Evolutionary conservation across 2,329 filamentous ascomycete species (phyloP).

Genomic region (Arthroderma sp.): DNA sequence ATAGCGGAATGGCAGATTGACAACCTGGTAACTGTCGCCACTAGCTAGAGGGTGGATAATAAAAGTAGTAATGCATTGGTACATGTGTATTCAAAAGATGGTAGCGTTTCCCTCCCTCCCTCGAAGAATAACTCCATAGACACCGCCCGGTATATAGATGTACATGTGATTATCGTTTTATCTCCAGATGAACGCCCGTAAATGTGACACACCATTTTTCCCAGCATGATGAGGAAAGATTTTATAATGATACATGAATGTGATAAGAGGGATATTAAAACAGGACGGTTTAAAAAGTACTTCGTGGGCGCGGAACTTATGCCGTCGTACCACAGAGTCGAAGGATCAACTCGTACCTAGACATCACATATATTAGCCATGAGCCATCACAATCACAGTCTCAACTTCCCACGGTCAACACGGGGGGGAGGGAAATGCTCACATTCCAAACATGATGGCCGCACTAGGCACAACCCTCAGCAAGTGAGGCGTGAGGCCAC

Average conservation of each 20-base stretch:
- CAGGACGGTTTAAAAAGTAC: background rate
- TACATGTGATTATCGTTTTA: background rate
- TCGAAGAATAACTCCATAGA: background rate
- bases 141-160: background rate
- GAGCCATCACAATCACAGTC: background rate
- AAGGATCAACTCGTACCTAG: slow-evolving; percentile 13
- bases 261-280: no score
- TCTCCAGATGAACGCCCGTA: background rate
- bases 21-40: no score
- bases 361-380: background rate
- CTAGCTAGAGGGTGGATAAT: no score
- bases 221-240: background rate
- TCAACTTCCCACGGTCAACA: no score
- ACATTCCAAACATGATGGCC: slow-evolving; percentile 77
- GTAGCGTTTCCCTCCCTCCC: background rate
- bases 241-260: background rate
- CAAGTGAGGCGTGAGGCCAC: slow-evolving; percentile 81
- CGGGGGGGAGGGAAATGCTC: background rate
- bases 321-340: slow-evolving; percentile 20
- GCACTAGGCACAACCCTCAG: slow-evolving; percentile 83
- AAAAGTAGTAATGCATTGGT: no score
- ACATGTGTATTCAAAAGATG: background rate
- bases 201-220: background rate
- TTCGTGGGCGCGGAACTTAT: slow-evolving; percentile 12
- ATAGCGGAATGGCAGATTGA: no score